Conservation (phyloP, 2,329 filamentous ascomycete species). For the Neonectria hederae region DNA sequence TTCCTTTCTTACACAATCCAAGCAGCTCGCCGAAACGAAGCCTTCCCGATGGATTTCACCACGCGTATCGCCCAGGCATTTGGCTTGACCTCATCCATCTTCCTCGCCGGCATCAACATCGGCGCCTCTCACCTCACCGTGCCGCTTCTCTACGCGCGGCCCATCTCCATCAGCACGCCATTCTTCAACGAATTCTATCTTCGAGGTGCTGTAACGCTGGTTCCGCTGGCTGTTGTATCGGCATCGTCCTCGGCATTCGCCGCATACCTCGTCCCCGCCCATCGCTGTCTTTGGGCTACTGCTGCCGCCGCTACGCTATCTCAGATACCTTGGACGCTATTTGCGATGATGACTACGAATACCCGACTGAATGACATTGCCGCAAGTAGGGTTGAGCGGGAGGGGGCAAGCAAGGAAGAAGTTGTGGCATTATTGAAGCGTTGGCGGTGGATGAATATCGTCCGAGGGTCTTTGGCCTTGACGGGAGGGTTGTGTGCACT, state of each 20-base stretch:
- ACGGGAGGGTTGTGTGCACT: slow-evolving; percentile 16
- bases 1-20: too few species aligned
- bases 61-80: slow-evolving; percentile 19
- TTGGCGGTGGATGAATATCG: slow-evolving; percentile 35
- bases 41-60: slow-evolving; percentile 23
- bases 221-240: slow-evolving; percentile 25
- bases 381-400: slow-evolving; percentile 16
- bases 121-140: slow-evolving; percentile 32
- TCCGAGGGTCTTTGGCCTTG: slow-evolving; percentile 28
- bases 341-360: slow-evolving; percentile 34
- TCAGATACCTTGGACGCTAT: slow-evolving; percentile 29
- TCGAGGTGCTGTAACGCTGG: slow-evolving; percentile 22
- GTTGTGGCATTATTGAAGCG: slow-evolving; percentile 25
- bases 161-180: slow-evolving; percentile 25
- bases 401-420: slow-evolving; percentile 26
- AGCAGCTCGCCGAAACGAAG: too few species aligned
- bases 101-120: slow-evolving; percentile 29
- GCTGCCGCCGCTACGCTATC: slow-evolving; percentile 24
- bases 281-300: slow-evolving; percentile 22
- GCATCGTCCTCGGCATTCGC: slow-evolving; percentile 25
- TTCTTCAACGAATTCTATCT: slow-evolving; percentile 35
- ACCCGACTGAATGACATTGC: slow-evolving; percentile 27
- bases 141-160: slow-evolving; percentile 28
- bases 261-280: slow-evolving; percentile 30
- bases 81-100: slow-evolving; percentile 29